phyloP scores from a whole-genome alignment of 1,139 yeast genomes.

The Wickerhamiella pararugosa region DNA sequence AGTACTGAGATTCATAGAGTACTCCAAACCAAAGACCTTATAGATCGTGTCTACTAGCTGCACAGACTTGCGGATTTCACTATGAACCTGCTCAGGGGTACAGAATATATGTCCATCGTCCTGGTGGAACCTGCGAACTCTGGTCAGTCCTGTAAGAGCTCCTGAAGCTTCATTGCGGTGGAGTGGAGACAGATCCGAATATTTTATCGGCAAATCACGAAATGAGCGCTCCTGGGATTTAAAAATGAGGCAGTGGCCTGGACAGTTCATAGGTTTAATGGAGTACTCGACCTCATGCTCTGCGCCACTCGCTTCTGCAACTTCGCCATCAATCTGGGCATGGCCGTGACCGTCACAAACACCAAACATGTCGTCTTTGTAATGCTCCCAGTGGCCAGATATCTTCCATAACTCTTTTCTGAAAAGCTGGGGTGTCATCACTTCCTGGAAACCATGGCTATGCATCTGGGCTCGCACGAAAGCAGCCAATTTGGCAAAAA shows the following conservation, averaged over 20 bases:
- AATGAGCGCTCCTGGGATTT: constrained; percentile 79
- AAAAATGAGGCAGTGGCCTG: constrained; percentile 90
- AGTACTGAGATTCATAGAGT: constrained; percentile 80
- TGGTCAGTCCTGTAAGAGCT: constrained; percentile 74
- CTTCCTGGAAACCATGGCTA: constrained; percentile 81
- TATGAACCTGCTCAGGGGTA: constrained; percentile 70
- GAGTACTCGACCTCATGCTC: constrained; percentile 83
- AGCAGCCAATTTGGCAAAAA: constrained; percentile 71
- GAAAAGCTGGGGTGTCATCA: constrained; percentile 82
- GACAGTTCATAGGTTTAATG: constrained; percentile 97
- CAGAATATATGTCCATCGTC: constrained; percentile 98
- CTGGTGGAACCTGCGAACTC: constrained; percentile 97
- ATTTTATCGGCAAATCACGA: constrained; percentile 90
- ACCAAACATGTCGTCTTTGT: constrained; percentile 80
- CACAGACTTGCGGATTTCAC: constrained; percentile 65
- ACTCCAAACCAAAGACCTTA: constrained; percentile 74
- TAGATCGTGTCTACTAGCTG: constrained; percentile 68
- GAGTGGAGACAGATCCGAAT: constrained; percentile 88
- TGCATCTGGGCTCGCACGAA: constrained; percentile 70
- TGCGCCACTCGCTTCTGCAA: constrained; percentile 36
- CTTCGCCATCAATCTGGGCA: constrained; percentile 22
- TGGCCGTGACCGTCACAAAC: constrained; percentile 31
- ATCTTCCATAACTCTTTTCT: constrained; percentile 75
- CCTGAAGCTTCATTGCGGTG: constrained; percentile 96
- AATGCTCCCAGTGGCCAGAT: constrained; percentile 95